phyloP scores from a whole-genome alignment of 306 rosid genomes.

The Castanospermum australe region DNA sequence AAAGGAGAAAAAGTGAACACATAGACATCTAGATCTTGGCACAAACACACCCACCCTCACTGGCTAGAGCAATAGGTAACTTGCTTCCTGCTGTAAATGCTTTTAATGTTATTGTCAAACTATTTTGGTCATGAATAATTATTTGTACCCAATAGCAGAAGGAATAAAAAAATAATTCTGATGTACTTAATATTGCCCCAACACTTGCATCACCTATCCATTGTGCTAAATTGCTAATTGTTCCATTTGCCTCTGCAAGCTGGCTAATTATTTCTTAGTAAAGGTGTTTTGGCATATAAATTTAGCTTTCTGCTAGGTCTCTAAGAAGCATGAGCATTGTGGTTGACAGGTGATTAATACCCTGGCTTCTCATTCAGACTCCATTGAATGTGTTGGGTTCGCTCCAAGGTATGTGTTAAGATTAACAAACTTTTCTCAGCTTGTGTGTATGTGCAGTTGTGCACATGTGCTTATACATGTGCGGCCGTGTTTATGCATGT shows the following conservation, averaged over 20 bases:
- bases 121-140: too few species aligned
- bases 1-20: too few species aligned
- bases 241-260: constrained; percentile 16
- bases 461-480: constrained; percentile 7
- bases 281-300: neutral
- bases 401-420: constrained; percentile 59
- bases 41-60: too few species aligned
- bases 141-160: neutral
- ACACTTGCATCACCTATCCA: neutral
- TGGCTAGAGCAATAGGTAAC: too few species aligned
- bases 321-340: constrained; percentile 18
- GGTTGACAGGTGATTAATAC: constrained; percentile 71
- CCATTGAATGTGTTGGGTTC: constrained; percentile 77
- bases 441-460: neutral
- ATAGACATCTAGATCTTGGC: too few species aligned
- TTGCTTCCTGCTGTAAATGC: too few species aligned
- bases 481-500: neutral
- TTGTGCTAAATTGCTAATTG: constrained; percentile 2
- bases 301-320: constrained; percentile 15
- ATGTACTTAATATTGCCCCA: too few species aligned
- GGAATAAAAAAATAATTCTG: too few species aligned
- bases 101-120: too few species aligned
- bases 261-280: neutral
- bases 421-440: constrained; percentile 16
- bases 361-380: constrained; percentile 63